These are phyloP conservation scores for Fusarium pseudonygamai DNA, from an alignment of 2,329 filamentous ascomycete genomes.

Conservation along the genomic window DNA sequence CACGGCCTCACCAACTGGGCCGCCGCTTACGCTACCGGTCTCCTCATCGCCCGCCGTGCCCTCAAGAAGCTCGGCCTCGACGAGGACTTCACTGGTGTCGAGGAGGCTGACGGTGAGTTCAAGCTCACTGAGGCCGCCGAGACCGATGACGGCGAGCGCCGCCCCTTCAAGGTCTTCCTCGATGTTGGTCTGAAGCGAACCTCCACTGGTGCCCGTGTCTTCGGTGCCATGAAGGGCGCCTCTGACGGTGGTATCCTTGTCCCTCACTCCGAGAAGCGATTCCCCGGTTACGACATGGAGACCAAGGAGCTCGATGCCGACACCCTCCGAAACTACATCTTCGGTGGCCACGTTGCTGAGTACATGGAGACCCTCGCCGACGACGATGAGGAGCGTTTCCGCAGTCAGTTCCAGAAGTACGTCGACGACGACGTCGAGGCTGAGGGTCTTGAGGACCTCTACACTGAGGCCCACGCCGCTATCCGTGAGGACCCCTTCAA, in stretches of 20 bases:
- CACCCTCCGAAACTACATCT: conserved; percentile 99
- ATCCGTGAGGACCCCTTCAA: conserved; percentile 99
- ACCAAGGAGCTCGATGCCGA: conserved; percentile 97
- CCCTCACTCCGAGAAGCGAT: conserved; percentile 99
- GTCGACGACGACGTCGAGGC: conserved; percentile 97
- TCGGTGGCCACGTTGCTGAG: conserved; percentile 96
- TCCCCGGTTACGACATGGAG: conserved; percentile 98
- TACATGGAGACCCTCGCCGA: conserved; percentile 99
- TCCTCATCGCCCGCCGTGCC: conserved; percentile 94
- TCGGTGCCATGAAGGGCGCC: conserved; percentile 99
- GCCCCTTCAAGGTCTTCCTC: conserved; percentile 99
- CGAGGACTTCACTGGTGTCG: conserved; percentile 92
- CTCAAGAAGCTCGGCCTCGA: conserved; percentile 97
- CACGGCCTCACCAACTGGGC: conserved; percentile 99
- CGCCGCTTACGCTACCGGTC: conserved; percentile 94
- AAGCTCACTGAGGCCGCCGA: conserved; percentile 93
- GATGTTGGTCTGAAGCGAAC: conserved; percentile 98
- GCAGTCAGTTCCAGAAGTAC: conserved; percentile 97
- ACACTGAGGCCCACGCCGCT: conserved; percentile 91
- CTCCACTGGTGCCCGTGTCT: conserved; percentile 98
- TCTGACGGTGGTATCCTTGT: conserved; percentile 97
- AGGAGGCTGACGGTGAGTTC: conserved; percentile 97
- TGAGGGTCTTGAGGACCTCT: conserved; percentile 96
- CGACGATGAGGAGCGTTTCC: conserved; percentile 99
- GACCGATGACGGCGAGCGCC: conserved; percentile 80